Percentiles rank a stretch among this genome's conserved stretches.
Evolutionary conservation across 2,329 filamentous ascomycete species (phyloP).

Genomic region (Trichoderma oligosporum): DNA sequence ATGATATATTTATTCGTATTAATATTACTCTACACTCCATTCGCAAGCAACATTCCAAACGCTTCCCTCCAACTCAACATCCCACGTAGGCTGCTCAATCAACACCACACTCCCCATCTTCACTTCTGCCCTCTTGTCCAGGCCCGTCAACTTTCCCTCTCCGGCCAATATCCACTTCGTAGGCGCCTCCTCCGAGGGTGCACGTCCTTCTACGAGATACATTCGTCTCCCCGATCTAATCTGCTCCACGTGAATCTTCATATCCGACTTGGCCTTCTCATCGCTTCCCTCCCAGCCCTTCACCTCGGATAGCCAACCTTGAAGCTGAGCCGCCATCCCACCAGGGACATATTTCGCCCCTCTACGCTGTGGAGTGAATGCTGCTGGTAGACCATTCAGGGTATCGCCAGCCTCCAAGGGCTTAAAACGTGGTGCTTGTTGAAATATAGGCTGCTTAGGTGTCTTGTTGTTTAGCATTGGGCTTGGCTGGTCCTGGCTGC

Average conservation of each 20-base stretch:
- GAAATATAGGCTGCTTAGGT: conserved; percentile 38
- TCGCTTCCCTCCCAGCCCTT: conserved; percentile 33
- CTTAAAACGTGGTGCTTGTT: conserved; percentile 40
- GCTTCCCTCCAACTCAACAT: conserved; percentile 34
- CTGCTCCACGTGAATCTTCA: conserved; percentile 32
- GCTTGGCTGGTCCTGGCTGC: not conserved
- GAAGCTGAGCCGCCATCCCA: conserved; percentile 39
- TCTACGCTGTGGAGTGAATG: conserved; percentile 38
- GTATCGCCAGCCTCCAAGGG: conserved; percentile 26
- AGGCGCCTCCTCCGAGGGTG: not conserved
- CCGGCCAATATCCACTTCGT: conserved; percentile 37
- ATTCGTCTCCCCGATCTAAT: conserved; percentile 33
- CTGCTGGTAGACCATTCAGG: conserved; percentile 26
- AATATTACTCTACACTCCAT: conserved; percentile 30
- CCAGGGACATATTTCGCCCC: conserved; percentile 35
- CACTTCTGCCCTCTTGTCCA: conserved; percentile 31
- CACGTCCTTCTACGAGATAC: conserved; percentile 32
- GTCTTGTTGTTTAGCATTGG: not conserved
- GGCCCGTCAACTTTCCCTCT: conserved; percentile 36
- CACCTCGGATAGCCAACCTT: conserved; percentile 41
- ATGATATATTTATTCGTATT: not conserved
- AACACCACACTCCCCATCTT: conserved; percentile 31
- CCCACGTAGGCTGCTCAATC: conserved; percentile 38
- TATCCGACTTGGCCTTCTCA: conserved; percentile 17
- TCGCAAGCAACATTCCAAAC: conserved; percentile 40